Conservation (phyloP, 345 rosid species). For the Laguncularia racemosa region DNA sequence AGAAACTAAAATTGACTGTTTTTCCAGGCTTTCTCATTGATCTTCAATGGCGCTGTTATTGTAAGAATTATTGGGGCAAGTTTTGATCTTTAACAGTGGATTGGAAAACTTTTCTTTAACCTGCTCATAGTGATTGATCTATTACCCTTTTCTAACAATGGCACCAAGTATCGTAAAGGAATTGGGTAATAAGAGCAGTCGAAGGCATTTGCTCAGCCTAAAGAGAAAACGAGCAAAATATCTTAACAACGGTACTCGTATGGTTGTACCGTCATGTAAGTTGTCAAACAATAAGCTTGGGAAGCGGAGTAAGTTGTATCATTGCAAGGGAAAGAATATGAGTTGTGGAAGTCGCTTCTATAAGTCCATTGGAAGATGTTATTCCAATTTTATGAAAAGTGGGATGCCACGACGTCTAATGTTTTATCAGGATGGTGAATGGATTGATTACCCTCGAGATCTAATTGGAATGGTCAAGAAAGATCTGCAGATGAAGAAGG, state of each 20-base stretch:
- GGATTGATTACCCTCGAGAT: slow-evolving; percentile 63
- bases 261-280: slow-evolving; percentile 12
- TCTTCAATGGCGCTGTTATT: slow-evolving; percentile 23
- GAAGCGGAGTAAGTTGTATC: slow-evolving; percentile 46
- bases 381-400: slow-evolving; percentile 60
- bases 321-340: slow-evolving; percentile 16
- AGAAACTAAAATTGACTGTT: background rate
- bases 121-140: slow-evolving; percentile 12
- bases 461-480: slow-evolving; percentile 30
- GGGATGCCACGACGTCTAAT: slow-evolving; percentile 62
- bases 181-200: slow-evolving; percentile 26
- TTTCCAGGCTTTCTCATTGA: slow-evolving; percentile 26
- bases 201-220: slow-evolving; percentile 1
- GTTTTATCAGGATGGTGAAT: slow-evolving; percentile 67
- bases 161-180: slow-evolving; percentile 10
- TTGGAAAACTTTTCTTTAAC: background rate
- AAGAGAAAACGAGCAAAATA: slow-evolving; percentile 16
- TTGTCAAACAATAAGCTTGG: slow-evolving; percentile 17
- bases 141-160: slow-evolving; percentile 27
- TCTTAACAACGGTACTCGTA: slow-evolving; percentile 35
- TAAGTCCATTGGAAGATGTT: slow-evolving; percentile 48
- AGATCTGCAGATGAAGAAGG: slow-evolving; percentile 59
- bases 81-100: background rate
- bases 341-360: slow-evolving; percentile 22
- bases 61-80: slow-evolving; percentile 17